A percentile compares a stretch with the other conserved stretches of the same genome.
These are phyloP conservation scores for Juncus inflexus DNA, from an alignment of 176 grass and related monocot species.

Conservation along the genomic window DNA sequence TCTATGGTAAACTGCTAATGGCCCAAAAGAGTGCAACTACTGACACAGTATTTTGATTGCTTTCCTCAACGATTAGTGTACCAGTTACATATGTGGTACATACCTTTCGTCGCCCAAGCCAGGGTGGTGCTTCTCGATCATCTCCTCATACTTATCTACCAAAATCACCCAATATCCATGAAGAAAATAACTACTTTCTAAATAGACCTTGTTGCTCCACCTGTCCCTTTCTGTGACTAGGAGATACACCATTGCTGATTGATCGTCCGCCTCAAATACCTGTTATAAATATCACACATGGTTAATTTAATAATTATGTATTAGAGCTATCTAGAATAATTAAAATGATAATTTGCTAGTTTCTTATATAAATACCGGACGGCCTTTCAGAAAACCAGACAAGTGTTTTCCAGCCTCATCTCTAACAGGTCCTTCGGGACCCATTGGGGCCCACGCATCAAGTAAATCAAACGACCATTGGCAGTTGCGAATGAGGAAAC, in stretches of 20 bases:
- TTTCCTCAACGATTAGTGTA: too few species aligned
- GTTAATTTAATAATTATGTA: too few species aligned
- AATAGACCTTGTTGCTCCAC: constrained; percentile 54
- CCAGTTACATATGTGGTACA: background rate
- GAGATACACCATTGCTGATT: constrained; percentile 83
- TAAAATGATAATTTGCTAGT: too few species aligned
- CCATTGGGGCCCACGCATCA: constrained; percentile 74
- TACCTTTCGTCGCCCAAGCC: constrained; percentile 48
- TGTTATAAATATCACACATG: too few species aligned
- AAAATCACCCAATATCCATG: constrained; percentile 77
- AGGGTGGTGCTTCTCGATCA: constrained; percentile 40
- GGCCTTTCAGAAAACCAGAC: constrained; percentile 49
- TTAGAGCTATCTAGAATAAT: too few species aligned
- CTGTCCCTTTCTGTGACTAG: constrained; percentile 51
- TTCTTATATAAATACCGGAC: constrained; percentile 21
- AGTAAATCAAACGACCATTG: constrained; percentile 90
- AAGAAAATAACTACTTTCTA: constrained; percentile 73
- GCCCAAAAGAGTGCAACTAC: too few species aligned
- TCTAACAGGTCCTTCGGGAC: constrained; percentile 54
- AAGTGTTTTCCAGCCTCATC: constrained; percentile 57
- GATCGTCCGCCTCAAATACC: constrained; percentile 86
- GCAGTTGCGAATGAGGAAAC: constrained; percentile 87
- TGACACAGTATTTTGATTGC: background rate
- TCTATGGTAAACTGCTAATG: too few species aligned
- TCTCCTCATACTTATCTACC: constrained; percentile 64